Percentiles rank a stretch among this genome's conserved stretches.
Evolutionary conservation across 2,329 filamentous ascomycete species (phyloP).

Genomic region (Venturia carpophila): DNA sequence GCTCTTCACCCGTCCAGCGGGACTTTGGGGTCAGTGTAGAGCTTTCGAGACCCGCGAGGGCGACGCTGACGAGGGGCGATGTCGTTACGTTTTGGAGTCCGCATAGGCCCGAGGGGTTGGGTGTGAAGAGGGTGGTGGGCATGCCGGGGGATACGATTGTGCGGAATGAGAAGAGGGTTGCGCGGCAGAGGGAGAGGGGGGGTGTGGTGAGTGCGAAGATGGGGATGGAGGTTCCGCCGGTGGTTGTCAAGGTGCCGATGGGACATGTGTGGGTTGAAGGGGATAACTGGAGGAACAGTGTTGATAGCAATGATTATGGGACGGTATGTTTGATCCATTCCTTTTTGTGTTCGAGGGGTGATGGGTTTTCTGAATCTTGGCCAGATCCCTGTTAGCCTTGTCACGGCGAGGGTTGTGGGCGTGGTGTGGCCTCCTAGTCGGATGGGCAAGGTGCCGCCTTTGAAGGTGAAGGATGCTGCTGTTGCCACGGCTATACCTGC

Average conservation of each 20-base stretch:
- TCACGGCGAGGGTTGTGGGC: slow-evolving; percentile 13
- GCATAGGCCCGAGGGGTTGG: slow-evolving; percentile 56
- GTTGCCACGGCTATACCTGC: not conserved
- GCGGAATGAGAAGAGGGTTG: slow-evolving; percentile 41
- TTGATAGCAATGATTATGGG: slow-evolving; percentile 87
- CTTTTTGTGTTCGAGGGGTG: too few relatives aligned
- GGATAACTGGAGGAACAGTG: slow-evolving; percentile 63
- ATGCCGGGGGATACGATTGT: slow-evolving; percentile 70
- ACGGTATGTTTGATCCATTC: slow-evolving; percentile 40
- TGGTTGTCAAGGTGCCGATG: slow-evolving; percentile 55
- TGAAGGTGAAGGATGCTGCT: not conserved
- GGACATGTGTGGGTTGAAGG: slow-evolving; percentile 96
- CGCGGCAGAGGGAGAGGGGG: slow-evolving; percentile 31
- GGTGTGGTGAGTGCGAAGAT: slow-evolving; percentile 37
- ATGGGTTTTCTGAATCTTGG: not conserved
- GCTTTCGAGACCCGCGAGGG: not conserved
- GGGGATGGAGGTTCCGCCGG: slow-evolving; percentile 21
- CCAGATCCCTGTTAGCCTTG: slow-evolving; percentile 18
- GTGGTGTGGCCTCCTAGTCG: slow-evolving; percentile 18
- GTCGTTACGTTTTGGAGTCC: slow-evolving; percentile 47
- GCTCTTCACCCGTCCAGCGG: too few relatives aligned
- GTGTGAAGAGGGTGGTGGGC: slow-evolving; percentile 77
- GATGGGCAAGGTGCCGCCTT: not conserved
- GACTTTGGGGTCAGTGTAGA: not conserved
- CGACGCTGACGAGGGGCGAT: slow-evolving; percentile 35